A percentile compares a stretch with the other conserved stretches of the same genome.
phyloP scores from a whole-genome alignment of 2,329 filamentous ascomycete genomes.

The Aspergillus hortae region DNA sequence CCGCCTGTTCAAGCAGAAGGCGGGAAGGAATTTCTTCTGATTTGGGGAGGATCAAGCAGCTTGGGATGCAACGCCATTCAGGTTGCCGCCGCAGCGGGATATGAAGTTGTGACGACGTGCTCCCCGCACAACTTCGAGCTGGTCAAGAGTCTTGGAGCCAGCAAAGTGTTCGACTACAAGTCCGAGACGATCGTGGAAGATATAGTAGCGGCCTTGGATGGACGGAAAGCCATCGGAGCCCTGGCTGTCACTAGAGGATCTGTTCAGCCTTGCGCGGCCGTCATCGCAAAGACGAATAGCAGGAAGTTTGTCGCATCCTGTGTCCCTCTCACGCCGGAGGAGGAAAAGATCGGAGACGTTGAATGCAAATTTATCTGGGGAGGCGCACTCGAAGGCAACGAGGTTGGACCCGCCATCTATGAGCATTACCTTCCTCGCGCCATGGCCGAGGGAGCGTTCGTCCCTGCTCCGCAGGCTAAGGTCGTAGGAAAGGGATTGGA shows the following conservation, averaged over 20 bases:
- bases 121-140: slow-evolving; percentile 11
- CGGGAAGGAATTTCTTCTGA: slow-evolving; percentile 22
- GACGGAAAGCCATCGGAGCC: slow-evolving; percentile 8
- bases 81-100: slow-evolving; percentile 11
- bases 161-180: slow-evolving; percentile 45
- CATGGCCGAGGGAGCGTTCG: slow-evolving; percentile 29
- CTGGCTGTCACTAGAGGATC: background rate
- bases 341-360: slow-evolving; percentile 15
- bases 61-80: slow-evolving; percentile 15
- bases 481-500: slow-evolving; percentile 22
- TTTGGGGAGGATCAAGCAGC: slow-evolving; percentile 17
- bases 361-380: slow-evolving; percentile 23
- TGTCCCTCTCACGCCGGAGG: background rate
- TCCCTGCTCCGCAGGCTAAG: slow-evolving; percentile 21
- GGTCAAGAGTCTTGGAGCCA: slow-evolving; percentile 44
- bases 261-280: slow-evolving; percentile 7
- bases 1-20: background rate
- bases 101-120: slow-evolving; percentile 9
- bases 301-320: slow-evolving; percentile 18
- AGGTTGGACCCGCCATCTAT: slow-evolving; percentile 26
- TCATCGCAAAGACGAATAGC: slow-evolving; percentile 9
- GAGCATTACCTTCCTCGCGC: slow-evolving; percentile 30
- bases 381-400: slow-evolving; percentile 19
- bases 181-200: slow-evolving; percentile 10
- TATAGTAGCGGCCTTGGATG: slow-evolving; percentile 11